Evolutionary conservation across 2,329 filamentous ascomycete genomes (phyloP).

Genomic region (Neocatenulostroma microsporum): DNA sequence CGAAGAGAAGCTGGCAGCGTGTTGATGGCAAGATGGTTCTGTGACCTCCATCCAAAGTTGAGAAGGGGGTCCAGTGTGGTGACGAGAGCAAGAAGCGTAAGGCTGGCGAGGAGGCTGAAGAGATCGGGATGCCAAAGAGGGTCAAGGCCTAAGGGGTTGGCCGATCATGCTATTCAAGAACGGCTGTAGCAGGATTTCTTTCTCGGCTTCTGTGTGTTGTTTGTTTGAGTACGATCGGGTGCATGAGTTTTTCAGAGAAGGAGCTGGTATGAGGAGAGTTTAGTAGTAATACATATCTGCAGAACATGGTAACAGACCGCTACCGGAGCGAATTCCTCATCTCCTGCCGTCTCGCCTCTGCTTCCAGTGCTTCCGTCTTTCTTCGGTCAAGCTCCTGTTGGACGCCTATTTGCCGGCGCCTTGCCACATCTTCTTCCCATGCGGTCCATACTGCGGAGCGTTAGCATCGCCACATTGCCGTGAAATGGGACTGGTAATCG

Average conservation of each 20-base stretch:
- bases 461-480: background rate
- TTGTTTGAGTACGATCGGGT: too few relatives aligned
- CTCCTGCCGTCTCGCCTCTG: slow-evolving; percentile 25
- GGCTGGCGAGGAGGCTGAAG: background rate
- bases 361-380: slow-evolving; percentile 22
- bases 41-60: background rate
- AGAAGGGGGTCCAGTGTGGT: background rate
- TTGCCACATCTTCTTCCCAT: slow-evolving; percentile 27
- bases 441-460: slow-evolving; percentile 28
- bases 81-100: background rate
- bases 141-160: too few relatives aligned
- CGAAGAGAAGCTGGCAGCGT: slow-evolving; percentile 2
- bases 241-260: too few relatives aligned
- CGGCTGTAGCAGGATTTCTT: too few relatives aligned
- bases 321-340: slow-evolving; percentile 25
- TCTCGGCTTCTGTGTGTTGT: background rate
- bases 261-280: background rate
- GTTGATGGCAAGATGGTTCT: background rate
- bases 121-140: background rate
- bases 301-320: background rate
- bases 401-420: slow-evolving; percentile 18
- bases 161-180: too few relatives aligned
- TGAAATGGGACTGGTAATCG: slow-evolving; percentile 24
- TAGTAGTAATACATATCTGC: slow-evolving; percentile 1
- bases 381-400: slow-evolving; percentile 24